These are phyloP conservation scores for Cordyceps cicadae DNA, from an alignment of 2,329 filamentous ascomycete species.

Conservation along the genomic window DNA sequence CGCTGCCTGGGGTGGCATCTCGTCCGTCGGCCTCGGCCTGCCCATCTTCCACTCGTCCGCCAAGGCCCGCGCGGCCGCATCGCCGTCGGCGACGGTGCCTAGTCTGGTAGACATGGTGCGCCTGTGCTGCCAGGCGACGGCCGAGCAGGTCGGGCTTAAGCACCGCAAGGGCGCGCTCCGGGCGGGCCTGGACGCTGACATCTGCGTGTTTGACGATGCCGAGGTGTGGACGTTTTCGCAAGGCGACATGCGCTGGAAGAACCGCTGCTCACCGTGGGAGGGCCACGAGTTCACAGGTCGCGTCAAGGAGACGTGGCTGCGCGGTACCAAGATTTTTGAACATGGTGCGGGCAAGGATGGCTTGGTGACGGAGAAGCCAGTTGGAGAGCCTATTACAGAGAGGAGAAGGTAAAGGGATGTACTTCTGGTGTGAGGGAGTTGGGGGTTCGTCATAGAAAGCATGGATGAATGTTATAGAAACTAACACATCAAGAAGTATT, in stretches of 20 bases:
- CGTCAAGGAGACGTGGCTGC: slow-evolving; percentile 77
- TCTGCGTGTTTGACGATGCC: slow-evolving; percentile 87
- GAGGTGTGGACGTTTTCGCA: slow-evolving; percentile 65
- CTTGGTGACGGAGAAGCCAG: slow-evolving; percentile 40
- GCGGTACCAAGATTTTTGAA: slow-evolving; percentile 67
- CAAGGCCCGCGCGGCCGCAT: slow-evolving; percentile 43
- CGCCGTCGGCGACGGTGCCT: slow-evolving; percentile 30
- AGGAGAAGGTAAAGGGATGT: slow-evolving; percentile 33
- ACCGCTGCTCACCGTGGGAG: slow-evolving; percentile 87
- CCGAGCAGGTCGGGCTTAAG: slow-evolving; percentile 76
- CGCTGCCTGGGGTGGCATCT: slow-evolving; percentile 92
- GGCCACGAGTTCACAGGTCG: slow-evolving; percentile 69
- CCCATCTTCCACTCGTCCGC: slow-evolving; percentile 82
- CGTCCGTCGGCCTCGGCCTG: slow-evolving; percentile 83
- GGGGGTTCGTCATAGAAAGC: neutral
- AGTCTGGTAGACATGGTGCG: slow-evolving; percentile 71
- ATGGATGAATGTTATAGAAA: neutral
- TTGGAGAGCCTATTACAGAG: slow-evolving; percentile 52
- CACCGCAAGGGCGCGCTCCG: slow-evolving; percentile 70
- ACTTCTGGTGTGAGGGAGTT: neutral
- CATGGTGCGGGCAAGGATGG: slow-evolving; percentile 46
- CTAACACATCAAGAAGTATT: neutral
- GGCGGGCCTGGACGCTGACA: slow-evolving; percentile 79
- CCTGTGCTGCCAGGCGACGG: slow-evolving; percentile 80
- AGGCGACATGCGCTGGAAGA: slow-evolving; percentile 87